Evolutionary conservation across 192 early-diverging fungal genomes (phyloP).

Genomic region (Coemansia sp.): DNA sequence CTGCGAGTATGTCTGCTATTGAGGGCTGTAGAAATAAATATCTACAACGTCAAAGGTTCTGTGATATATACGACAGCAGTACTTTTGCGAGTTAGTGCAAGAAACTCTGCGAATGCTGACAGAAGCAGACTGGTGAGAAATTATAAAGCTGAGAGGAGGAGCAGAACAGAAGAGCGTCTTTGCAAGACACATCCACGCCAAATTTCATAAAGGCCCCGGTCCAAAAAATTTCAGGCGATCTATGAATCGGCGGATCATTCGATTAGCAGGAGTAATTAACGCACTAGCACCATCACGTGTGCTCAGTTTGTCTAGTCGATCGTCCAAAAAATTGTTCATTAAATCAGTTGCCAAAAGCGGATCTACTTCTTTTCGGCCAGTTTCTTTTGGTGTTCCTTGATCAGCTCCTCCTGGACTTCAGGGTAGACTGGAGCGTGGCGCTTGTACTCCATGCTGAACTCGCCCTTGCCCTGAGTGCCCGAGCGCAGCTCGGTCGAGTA

Average conservation of each 20-base stretch:
- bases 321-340: neutral
- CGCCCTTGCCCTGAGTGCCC: conserved; percentile 93
- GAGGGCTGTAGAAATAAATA: too few species aligned
- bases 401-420: conserved; percentile 80
- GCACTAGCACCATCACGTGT: neutral
- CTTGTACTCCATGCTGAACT: conserved; percentile 98
- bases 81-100: too few species aligned
- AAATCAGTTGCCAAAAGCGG: neutral
- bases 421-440: conserved; percentile 74
- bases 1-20: too few species aligned
- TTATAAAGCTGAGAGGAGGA: conserved; percentile 1
- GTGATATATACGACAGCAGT: too few species aligned
- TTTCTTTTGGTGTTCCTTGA: conserved; percentile 84
- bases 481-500: conserved; percentile 94
- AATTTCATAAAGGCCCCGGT: neutral
- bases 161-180: conserved; percentile 7
- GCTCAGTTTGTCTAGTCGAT: neutral
- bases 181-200: neutral
- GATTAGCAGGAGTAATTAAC: conserved; percentile 6
- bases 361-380: conserved; percentile 48
- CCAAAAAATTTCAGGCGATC: conserved; percentile 7
- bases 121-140: neutral
- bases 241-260: conserved; percentile 7
- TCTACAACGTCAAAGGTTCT: too few species aligned
- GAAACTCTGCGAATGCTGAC: too few species aligned